Base-by-base conservation (phyloP, 2,329 filamentous ascomycete species). In the Arthrobotrys musiformis region DNA sequence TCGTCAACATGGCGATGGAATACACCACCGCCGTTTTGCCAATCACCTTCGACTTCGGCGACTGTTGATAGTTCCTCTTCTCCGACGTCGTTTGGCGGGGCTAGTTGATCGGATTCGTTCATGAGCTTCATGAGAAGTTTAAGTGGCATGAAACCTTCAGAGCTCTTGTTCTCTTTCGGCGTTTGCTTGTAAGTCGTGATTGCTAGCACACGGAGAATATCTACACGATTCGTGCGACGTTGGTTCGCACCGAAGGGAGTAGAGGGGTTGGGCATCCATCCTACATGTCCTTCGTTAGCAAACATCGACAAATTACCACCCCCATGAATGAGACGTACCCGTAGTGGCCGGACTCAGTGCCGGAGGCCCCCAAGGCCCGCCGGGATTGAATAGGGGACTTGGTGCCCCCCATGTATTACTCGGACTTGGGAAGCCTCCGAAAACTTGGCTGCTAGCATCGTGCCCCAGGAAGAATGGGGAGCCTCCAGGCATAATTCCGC, bases 1-100 rank as follows among this genome's bases (percentile, higher is more conserved):
- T 70, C 85, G 58, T 89, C 87, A 42, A 87, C 86, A 77, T 87
- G 88, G 79, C 92, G 87, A 35, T 92, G 89, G 81, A 99, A 96
- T 26, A 88, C 91, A n/a, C 95, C 95, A 50, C 94, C 94, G 52
- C 95, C 95, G 81, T 98, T 98, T 74, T 90, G 89, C 1, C 86
- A 82, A 81, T 91, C 96, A 70, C 95, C 95, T 82, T 97, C 93
- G 0, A 94, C 97, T 81, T 98, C 94, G 83, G 92, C 95, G 73
- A 96, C 91, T 70, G 92, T 90, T 42, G 94, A 86, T 80, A 98
- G 87, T 81, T 97, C 94, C 26, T 87, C 81, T 86, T 89, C 83
- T 79, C 86, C 83, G 86, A 89, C 80, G 85, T 82, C 26, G 86
- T 42, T 42, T 42, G 40, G 40, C 83, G 86, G n/a, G 87, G 84